Evolutionary conservation across 2,329 filamentous ascomycete genomes (phyloP).

Genomic region (Cordyceps javanica): DNA sequence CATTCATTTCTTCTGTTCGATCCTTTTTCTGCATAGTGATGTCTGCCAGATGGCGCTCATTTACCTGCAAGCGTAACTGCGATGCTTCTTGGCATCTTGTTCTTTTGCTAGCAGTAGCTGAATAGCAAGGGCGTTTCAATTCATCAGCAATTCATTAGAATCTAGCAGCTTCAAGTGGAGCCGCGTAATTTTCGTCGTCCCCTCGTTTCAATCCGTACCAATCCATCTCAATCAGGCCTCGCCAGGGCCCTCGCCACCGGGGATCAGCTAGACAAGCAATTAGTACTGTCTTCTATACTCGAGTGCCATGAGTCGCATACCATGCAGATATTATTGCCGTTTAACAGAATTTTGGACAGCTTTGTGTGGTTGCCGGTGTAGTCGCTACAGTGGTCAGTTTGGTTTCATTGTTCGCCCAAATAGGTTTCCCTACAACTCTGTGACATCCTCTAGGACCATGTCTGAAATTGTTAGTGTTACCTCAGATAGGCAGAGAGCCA

Average conservation of each 20-base stretch:
- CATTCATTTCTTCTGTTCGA: background rate
- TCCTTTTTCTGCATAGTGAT: no score
- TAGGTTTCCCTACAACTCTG: conserved; percentile 63
- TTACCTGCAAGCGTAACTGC: background rate
- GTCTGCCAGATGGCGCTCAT: background rate
- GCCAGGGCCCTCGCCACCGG: conserved; percentile 66
- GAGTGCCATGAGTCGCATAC: conserved; percentile 41
- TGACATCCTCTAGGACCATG: conserved; percentile 97
- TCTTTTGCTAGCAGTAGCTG: background rate
- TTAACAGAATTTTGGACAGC: conserved; percentile 88
- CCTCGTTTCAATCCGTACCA: conserved; percentile 15
- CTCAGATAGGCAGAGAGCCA: no score
- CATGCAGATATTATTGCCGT: conserved; percentile 99
- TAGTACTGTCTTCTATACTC: background rate
- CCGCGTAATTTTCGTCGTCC: conserved; percentile 9
- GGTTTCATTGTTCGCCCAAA: background rate
- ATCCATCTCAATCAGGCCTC: conserved; percentile 16
- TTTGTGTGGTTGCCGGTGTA: conserved; percentile 84
- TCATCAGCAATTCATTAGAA: background rate
- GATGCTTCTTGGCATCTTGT: background rate
- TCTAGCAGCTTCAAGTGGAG: background rate
- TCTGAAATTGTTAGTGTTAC: conserved; percentile 48
- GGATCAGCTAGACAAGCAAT: conserved; percentile 55
- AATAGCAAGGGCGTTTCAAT: background rate
- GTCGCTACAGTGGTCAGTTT: conserved; percentile 57